Evolutionary conservation across 495 filamentous ascomycete genomes (phyloP), one percentile per base, ranked within the genome.

Genomic region (Elasticomyces elasticus): DNA sequence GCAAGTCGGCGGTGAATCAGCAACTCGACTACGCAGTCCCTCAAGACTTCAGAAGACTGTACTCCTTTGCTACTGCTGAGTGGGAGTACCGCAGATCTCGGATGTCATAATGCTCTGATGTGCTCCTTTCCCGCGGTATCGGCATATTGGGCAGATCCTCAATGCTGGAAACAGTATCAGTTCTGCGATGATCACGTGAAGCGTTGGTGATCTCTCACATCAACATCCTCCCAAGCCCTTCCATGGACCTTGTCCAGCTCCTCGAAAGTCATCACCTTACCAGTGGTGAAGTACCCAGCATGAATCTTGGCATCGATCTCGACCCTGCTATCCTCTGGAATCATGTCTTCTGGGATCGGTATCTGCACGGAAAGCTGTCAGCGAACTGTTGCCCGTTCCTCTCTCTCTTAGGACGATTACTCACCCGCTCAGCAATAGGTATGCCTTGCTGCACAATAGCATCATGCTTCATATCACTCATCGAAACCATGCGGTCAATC

Each of bases 381-480:
- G n/a, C n/a, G n/a, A n/a, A n/a, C n/a, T n/a, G n/a, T n/a, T n/a
- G n/a, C n/a, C n/a, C n/a, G n/a, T n/a, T n/a, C n/a, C n/a, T n/a
- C n/a, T n/a, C n/a, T n/a, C n/a, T n/a, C n/a, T n/a, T n/a, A n/a
- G n/a, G n/a, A n/a, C n/a, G n/a, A n/a, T n/a, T n/a, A n/a, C n/a
- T n/a, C 38, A 98, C 58, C 23, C 81, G 50, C 92, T 83, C 91
- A 61, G 84, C 74, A 64, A 98, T 97, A 49, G 88, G 84, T 62
- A 98, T 98, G 35, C 92, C 92, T 69, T 94, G 89, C 24, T 87
- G 79, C 44, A 98, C 91, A 65, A 98, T 97, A 49, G 92, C 92
- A 74, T 98, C 92, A 69, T 98, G 82, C 72, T 98, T 98, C 92
- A 98, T 97, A 72, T 96, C 94, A 66, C 86, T 92, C 92, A 98